Evolutionary conservation across 306 rosid species (phyloP), one percentile per base, ranked within the genome.

Genomic region (Castanea crenata): DNA sequence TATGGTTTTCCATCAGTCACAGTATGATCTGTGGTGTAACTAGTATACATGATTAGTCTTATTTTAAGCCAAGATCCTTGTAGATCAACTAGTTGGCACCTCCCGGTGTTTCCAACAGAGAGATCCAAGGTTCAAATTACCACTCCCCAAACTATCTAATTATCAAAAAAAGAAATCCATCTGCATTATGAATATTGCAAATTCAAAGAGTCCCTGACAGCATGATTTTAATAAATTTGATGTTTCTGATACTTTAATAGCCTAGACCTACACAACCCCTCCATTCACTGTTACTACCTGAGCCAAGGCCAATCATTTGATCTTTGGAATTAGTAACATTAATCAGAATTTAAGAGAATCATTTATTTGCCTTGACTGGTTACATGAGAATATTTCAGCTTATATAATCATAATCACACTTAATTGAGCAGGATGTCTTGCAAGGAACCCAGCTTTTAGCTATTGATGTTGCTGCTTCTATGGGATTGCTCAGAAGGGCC

Each of bases 361-460:
- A 59, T 57, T 56, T 73, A 11, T 74, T 77, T 32, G 49, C 27
- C 16, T 19, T 9, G 16, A 35, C 16, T 9, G n/a, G 14, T 34
- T 35, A 38, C 4, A 1, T 19, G 72, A 35, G 72, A 62, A 82
- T 71, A 19, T 73, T 65, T 46, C 83, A 87, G 58, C 69, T 54
- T 56, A 78, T 71, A 76, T 69, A 31, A 54, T 80, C 59, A 69
- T 79, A 19, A 54, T 61, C 21, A 7, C 52, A 34, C 18, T 68
- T 35, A 2, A 68, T 46, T 85, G 69, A 77, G 82, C 91, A 95
- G 99, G 97, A 93, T 90, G 97, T 95, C 63, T 93, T 91, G 98
- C 99, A 95, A 88, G 99, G 99, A 82, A 95, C 99, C 63, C 99
- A 93, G 74, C 95, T 95, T 76, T 86, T 95, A 21, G 99, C 97